Percentiles rank a stretch among this genome's conserved stretches.
phyloP scores from a whole-genome alignment of 106 monocot species.

The Phalaenopsis aphrodite region DNA sequence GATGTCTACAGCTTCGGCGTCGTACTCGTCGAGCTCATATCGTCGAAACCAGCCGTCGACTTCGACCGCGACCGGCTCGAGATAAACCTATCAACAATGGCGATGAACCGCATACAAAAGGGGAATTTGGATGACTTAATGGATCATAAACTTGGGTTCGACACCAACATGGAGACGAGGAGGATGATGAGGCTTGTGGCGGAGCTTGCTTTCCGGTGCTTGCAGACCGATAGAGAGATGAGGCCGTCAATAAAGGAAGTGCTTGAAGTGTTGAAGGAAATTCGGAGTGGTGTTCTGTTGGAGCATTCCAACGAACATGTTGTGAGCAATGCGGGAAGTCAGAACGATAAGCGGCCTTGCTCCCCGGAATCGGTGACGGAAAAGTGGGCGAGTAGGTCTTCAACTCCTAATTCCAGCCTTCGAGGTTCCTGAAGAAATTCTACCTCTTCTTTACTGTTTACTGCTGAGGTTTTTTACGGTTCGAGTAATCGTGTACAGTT shows the following conservation, averaged over 20 bases:
- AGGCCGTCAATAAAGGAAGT: constrained; percentile 16
- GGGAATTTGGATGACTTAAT: constrained; percentile 24
- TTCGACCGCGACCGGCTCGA: constrained; percentile 21
- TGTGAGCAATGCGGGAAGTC: background rate
- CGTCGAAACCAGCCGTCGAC: constrained; percentile 48
- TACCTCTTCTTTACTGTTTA: no score
- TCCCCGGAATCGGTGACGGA: constrained; percentile 10
- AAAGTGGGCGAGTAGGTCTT: constrained; percentile 7
- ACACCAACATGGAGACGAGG: constrained; percentile 15
- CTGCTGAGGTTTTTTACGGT: no score
- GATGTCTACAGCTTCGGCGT: constrained; percentile 36
- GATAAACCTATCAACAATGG: constrained; percentile 41
- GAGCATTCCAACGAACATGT: background rate
- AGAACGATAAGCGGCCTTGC: background rate
- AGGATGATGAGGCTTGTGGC: constrained; percentile 24
- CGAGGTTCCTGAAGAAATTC: background rate
- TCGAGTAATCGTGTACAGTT: no score
- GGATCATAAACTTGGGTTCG: constrained; percentile 27
- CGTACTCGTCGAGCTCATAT: constrained; percentile 36
- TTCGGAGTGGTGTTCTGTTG: background rate
- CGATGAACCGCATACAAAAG: constrained; percentile 26
- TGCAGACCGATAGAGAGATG: constrained; percentile 17
- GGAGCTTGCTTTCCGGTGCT: constrained; percentile 11
- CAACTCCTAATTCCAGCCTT: constrained; percentile 6
- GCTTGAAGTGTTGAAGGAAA: constrained; percentile 4